Evolutionary conservation across 768 basidiomycete genomes (phyloP).

Genomic region (Imleria badia): DNA sequence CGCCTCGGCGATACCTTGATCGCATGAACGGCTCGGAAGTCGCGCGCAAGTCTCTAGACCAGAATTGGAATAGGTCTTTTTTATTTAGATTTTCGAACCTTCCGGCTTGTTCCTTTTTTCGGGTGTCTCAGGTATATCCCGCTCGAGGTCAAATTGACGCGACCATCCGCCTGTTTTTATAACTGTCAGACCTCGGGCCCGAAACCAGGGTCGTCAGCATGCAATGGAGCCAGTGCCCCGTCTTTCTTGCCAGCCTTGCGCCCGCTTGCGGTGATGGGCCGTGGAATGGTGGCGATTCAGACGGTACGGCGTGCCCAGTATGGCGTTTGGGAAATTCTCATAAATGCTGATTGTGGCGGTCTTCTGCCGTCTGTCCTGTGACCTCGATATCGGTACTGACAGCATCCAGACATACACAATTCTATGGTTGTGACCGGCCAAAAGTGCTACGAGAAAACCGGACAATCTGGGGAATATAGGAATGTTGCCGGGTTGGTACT

Average conservation of each 20-base stretch:
- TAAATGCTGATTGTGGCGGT: conserved; percentile 10
- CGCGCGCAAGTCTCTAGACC: background rate
- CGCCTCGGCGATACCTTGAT: conserved; percentile 19
- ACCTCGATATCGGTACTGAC: background rate
- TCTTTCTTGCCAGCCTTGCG: background rate
- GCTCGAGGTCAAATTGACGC: background rate
- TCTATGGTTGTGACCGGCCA: background rate
- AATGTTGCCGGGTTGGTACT: background rate
- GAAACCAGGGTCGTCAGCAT: background rate
- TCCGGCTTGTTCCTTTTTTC: background rate
- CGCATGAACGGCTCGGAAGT: background rate
- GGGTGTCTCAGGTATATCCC: conserved; percentile 5
- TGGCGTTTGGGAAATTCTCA: conserved; percentile 12
- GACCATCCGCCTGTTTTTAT: background rate
- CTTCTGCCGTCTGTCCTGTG: conserved; percentile 1
- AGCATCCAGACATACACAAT: background rate
- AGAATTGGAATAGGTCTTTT: conserved; percentile 1
- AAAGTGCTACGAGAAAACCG: background rate
- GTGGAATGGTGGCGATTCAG: background rate
- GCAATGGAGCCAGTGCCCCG: background rate
- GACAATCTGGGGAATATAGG: background rate
- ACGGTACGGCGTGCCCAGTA: conserved; percentile 3
- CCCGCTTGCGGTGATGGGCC: conserved; percentile 6
- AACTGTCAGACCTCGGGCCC: conserved; percentile 7
- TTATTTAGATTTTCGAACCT: conserved; percentile 6